Evolutionary conservation across 129 eudicot genomes (phyloP).

Genomic region (Silybum marianum): DNA sequence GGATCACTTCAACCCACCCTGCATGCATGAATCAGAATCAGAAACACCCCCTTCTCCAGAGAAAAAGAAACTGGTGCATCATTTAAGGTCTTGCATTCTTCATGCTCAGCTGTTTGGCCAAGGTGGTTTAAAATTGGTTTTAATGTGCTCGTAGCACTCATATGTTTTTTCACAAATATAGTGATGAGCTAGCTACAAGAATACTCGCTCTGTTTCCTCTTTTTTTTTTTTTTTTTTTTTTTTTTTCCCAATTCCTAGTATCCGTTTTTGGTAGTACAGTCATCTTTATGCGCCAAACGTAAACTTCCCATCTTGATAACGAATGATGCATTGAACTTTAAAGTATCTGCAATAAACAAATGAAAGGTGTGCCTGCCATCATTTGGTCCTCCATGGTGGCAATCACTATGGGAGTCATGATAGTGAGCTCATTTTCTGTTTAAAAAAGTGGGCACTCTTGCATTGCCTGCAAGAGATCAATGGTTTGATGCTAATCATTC

Average conservation of each 20-base stretch:
- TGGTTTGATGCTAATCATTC: too few relatives aligned
- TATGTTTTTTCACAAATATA: too few relatives aligned
- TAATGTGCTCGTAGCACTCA: neutral
- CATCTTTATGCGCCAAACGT: neutral
- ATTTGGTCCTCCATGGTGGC: neutral
- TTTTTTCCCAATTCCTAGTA: neutral
- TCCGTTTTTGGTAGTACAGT: neutral
- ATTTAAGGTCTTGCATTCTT: neutral
- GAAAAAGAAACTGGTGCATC: too few relatives aligned
- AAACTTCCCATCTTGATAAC: neutral
- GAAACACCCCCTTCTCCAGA: neutral
- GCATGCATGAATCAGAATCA: neutral
- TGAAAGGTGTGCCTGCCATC: neutral
- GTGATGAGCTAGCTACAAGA: neutral
- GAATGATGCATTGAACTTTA: neutral
- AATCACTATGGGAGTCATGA: neutral
- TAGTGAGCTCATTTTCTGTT: neutral
- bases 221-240: too few relatives aligned
- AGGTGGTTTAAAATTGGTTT: neutral
- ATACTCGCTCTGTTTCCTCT: neutral
- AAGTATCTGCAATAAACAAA: neutral
- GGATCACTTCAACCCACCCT: neutral
- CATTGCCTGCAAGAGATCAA: too few relatives aligned
- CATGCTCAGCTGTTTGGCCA: neutral
- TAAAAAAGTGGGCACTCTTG: too few relatives aligned